Conservation (phyloP, 306 rosid genomes). For the Vigna nakashimae region DNA sequence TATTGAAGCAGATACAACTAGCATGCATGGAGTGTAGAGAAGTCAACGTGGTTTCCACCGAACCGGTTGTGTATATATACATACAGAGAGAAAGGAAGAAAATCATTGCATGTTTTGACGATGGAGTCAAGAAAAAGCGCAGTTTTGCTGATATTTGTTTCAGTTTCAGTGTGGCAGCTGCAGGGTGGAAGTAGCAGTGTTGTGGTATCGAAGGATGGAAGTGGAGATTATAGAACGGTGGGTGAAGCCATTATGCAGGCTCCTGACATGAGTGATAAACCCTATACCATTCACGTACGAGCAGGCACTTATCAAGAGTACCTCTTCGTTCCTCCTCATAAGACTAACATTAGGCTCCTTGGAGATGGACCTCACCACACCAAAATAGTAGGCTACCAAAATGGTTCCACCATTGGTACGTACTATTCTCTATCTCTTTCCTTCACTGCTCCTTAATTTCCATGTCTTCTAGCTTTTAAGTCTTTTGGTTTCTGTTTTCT, state of each 20-base stretch:
- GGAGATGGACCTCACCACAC: constrained; percentile 47
- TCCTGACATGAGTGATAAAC: constrained; percentile 2
- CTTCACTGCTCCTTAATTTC: too few species aligned
- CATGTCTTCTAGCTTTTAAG: too few species aligned
- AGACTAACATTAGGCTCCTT: constrained; percentile 44
- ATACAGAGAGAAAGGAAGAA: background rate
- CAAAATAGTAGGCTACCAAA: constrained; percentile 17
- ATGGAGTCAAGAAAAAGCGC: constrained; percentile 1
- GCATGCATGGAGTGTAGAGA: background rate
- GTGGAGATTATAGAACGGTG: constrained; percentile 43
- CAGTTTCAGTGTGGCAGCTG: background rate
- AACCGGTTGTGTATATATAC: background rate
- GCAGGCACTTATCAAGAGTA: constrained; percentile 48
- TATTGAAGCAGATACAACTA: too few species aligned
- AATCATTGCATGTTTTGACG: background rate
- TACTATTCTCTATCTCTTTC: too few species aligned
- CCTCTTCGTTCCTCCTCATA: constrained; percentile 31
- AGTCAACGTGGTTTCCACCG: constrained; percentile 12
- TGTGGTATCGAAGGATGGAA: constrained; percentile 46
- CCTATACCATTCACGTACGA: constrained; percentile 43
- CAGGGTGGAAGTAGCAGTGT: background rate
- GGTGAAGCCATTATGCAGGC: constrained; percentile 48
- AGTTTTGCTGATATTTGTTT: constrained; percentile 1
- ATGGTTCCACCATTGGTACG: constrained; percentile 49
- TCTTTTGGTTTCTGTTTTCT: too few species aligned